These are phyloP conservation scores for Psilocybe cyanescens DNA, from an alignment of 768 basidiomycete genomes.

Conservation along the genomic window DNA sequence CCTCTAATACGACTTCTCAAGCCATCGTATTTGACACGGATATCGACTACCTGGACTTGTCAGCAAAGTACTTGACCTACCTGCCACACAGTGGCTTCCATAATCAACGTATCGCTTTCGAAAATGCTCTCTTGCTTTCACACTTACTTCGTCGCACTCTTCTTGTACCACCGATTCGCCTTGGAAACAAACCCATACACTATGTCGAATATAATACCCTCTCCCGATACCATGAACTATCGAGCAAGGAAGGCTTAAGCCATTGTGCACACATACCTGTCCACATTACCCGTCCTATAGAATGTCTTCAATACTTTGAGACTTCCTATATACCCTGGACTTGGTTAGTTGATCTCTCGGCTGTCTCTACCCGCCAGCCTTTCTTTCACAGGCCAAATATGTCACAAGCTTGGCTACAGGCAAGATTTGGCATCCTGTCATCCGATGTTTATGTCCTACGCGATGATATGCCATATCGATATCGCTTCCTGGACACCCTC, in stretches of 20 bases:
- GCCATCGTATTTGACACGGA: constrained; percentile 24
- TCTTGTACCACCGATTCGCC: constrained; percentile 74
- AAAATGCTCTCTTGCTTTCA: constrained; percentile 81
- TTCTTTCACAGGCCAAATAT: constrained; percentile 55
- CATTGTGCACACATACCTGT: constrained; percentile 51
- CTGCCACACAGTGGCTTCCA: constrained; percentile 86
- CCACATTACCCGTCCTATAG: constrained; percentile 42
- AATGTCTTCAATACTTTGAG: constrained; percentile 64
- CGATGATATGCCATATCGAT: constrained; percentile 64
- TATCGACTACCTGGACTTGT: constrained; percentile 16
- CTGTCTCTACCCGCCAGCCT: constrained; percentile 38
- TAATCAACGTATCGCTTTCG: constrained; percentile 85
- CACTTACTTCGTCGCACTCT: constrained; percentile 75
- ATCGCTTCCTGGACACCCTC: constrained; percentile 58
- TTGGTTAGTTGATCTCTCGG: constrained; percentile 63
- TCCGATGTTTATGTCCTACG: constrained; percentile 50
- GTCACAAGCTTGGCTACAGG: constrained; percentile 48
- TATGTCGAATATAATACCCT: constrained; percentile 61
- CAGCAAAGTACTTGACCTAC: constrained; percentile 64
- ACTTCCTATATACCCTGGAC: constrained; percentile 73
- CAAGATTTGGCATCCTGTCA: constrained; percentile 38
- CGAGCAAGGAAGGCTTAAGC: constrained; percentile 51
- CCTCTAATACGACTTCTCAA: constrained; percentile 34
- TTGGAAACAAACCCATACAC: constrained; percentile 62
- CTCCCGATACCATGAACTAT: constrained; percentile 45